phyloP scores from a whole-genome alignment of 106 monocot species.

The Gastrodia elata region DNA sequence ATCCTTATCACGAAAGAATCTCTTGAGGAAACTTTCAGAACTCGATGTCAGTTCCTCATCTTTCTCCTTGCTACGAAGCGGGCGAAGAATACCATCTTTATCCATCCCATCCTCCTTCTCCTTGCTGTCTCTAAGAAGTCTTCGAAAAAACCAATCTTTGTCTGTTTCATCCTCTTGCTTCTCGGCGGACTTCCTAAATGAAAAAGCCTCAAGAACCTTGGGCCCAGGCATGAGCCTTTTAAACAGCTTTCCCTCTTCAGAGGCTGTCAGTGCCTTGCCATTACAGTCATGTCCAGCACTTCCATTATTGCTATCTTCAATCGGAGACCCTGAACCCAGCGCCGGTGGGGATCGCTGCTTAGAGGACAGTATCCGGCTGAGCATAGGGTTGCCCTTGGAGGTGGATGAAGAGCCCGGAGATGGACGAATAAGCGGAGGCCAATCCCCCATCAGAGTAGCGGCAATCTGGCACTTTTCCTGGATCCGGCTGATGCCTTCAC shows the following conservation, averaged over 20 bases:
- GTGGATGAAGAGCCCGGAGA: conserved; percentile 9
- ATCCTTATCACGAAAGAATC: conserved; percentile 72
- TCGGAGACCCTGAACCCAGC: conserved; percentile 17
- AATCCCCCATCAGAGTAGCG: conserved; percentile 84
- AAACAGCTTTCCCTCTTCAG: conserved; percentile 73
- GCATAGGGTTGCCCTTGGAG: conserved; percentile 38
- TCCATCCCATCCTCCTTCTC: conserved; percentile 41
- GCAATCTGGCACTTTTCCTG: conserved; percentile 99
- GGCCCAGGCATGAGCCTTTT: conserved; percentile 88
- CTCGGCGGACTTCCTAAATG: conserved; percentile 72
- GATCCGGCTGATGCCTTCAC: conserved; percentile 62
- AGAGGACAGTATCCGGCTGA: conserved; percentile 70
- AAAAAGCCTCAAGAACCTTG: conserved; percentile 63
- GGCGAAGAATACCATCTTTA: conserved; percentile 34
- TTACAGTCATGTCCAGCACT: conserved; percentile 1
- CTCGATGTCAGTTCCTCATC: conserved; percentile 32
- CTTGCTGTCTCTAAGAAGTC: conserved; percentile 41
- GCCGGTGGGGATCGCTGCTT: conserved; percentile 68
- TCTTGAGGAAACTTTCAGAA: conserved; percentile 59
- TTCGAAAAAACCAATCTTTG: conserved; percentile 44
- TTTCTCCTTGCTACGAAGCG: conserved; percentile 28
- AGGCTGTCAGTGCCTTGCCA: conserved; percentile 23
- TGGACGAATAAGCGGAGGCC: conserved; percentile 62
- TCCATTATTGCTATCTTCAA: conserved; percentile 15
- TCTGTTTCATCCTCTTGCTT: conserved; percentile 57